These are phyloP conservation scores for Wickerhamiella pararugosa DNA, from an alignment of 1,139 yeast species.

Conservation along the genomic window DNA sequence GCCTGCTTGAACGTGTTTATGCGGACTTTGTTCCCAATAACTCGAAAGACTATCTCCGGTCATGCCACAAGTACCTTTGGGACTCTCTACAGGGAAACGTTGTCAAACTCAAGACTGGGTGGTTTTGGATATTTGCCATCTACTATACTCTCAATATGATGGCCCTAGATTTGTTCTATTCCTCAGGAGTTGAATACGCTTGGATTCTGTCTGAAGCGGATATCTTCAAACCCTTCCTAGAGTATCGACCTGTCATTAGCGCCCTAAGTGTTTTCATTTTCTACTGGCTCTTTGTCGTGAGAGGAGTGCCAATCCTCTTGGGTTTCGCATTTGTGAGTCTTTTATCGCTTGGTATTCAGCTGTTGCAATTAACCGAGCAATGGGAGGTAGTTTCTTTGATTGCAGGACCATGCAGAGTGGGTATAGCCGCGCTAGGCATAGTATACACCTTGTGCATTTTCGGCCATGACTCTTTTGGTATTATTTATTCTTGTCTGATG, in stretches of 20 bases:
- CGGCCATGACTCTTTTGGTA: constrained; percentile 82
- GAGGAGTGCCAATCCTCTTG: constrained; percentile 48
- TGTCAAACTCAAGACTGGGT: neutral
- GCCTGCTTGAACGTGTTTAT: constrained; percentile 4
- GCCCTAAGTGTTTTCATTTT: constrained; percentile 75
- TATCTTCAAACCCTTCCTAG: constrained; percentile 33
- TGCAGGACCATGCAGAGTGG: constrained; percentile 72
- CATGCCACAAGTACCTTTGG: neutral
- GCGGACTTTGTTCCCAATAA: neutral
- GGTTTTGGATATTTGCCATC: constrained; percentile 5
- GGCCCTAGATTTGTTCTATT: constrained; percentile 1
- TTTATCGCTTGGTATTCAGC: constrained; percentile 38
- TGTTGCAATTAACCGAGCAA: constrained; percentile 21
- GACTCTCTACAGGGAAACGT: neutral
- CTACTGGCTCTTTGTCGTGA: constrained; percentile 20
- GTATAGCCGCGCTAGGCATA: constrained; percentile 77
- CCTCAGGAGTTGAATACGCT: constrained; percentile 7
- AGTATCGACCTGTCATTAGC: constrained; percentile 78
- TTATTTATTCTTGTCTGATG: constrained; percentile 74
- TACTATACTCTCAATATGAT: constrained; percentile 2
- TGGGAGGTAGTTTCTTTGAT: constrained; percentile 17
- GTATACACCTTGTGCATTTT: constrained; percentile 84
- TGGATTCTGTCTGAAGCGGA: constrained; percentile 1
- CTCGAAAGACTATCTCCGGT: neutral
- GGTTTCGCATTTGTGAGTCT: constrained; percentile 38